A percentile compares a stretch with the other conserved stretches of the same genome.
These are phyloP conservation scores for Spinacia oleracea DNA, from an alignment of 179 eudicot species.

Conservation along the genomic window DNA sequence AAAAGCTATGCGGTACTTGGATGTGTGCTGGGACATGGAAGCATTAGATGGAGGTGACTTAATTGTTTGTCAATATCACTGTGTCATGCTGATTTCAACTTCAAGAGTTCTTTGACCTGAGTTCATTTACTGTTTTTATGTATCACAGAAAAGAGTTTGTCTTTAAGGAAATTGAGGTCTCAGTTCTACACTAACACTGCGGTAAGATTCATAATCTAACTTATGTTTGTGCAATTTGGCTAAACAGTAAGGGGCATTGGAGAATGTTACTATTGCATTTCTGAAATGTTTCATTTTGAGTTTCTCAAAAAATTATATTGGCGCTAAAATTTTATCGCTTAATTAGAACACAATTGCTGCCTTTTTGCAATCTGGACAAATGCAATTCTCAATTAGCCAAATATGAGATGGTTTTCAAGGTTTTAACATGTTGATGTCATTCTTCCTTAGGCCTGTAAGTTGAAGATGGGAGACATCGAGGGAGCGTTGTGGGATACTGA, in stretches of 20 bases:
- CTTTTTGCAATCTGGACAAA: neutral
- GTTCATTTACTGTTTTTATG: slow-evolving; percentile 7
- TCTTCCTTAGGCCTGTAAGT: slow-evolving; percentile 48
- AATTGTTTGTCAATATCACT: slow-evolving; percentile 10
- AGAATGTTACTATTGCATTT: neutral
- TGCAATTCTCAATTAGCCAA: neutral
- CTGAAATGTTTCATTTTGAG: neutral
- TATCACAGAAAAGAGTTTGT: slow-evolving; percentile 38
- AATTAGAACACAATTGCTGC: neutral
- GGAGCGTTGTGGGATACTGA: slow-evolving; percentile 56
- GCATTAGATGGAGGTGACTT: slow-evolving; percentile 45
- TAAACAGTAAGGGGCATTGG: neutral
- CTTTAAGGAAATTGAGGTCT: slow-evolving; percentile 48
- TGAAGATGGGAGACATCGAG: slow-evolving; percentile 40
- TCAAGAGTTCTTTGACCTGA: slow-evolving; percentile 8
- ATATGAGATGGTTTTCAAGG: slow-evolving; percentile 9
- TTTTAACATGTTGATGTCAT: neutral
- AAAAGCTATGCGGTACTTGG: slow-evolving; percentile 57
- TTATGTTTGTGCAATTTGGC: neutral
- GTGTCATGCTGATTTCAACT: neutral
- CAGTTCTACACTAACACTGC: slow-evolving; percentile 48
- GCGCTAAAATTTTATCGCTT: neutral
- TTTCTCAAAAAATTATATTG: neutral
- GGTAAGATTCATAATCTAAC: slow-evolving; percentile 29
- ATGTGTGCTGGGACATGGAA: slow-evolving; percentile 64